A percentile compares a stretch with the other conserved stretches of the same genome.
phyloP scores from a whole-genome alignment of 2,329 filamentous ascomycete species.

The Sporothrix protearum region DNA sequence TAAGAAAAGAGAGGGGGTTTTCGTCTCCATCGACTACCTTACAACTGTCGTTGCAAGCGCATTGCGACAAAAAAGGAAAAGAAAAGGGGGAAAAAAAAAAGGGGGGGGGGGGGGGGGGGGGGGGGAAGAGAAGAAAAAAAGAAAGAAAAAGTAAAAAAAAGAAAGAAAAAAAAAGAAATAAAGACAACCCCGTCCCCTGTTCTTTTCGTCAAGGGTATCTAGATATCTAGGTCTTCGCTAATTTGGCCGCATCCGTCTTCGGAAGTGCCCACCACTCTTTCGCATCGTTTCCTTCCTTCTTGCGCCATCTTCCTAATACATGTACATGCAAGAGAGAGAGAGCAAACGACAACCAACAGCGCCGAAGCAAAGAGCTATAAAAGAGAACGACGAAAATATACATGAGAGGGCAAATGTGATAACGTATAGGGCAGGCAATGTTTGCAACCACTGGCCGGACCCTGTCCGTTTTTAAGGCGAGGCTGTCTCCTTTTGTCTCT shows the following conservation, averaged over 20 bases:
- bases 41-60: not conserved
- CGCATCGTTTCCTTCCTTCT: not conserved
- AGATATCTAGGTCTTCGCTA: not conserved
- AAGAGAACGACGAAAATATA: not conserved
- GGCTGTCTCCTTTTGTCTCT: not conserved
- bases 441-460: not conserved
- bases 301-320: not conserved
- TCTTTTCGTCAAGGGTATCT: not conserved
- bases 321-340: not conserved
- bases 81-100: too few species aligned
- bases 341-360: not conserved
- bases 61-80: not conserved
- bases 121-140: too few species aligned
- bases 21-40: not conserved
- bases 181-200: slow-evolving; percentile 4
- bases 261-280: slow-evolving; percentile 7
- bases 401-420: not conserved
- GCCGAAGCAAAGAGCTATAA: too few species aligned
- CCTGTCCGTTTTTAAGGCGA: not conserved
- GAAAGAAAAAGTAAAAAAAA: too few species aligned
- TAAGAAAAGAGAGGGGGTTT: not conserved
- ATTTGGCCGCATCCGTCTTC: not conserved
- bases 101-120: too few species aligned
- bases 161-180: too few species aligned
- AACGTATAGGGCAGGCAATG: not conserved